Conservation (phyloP, 2,329 filamentous ascomycete species). For the Colletotrichum lini region DNA sequence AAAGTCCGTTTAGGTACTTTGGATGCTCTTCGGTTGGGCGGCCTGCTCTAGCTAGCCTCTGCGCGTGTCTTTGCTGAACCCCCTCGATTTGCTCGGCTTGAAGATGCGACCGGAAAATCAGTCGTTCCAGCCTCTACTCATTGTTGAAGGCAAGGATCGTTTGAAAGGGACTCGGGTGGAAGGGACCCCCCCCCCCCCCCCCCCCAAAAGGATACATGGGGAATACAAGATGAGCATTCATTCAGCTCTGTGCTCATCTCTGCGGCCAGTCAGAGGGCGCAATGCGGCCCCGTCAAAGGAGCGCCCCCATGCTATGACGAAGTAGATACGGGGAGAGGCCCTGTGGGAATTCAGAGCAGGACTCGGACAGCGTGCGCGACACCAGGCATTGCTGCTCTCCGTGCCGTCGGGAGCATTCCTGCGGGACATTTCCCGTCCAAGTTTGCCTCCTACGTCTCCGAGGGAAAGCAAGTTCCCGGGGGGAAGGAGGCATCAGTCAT, state of each 20-base stretch:
- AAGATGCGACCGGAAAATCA: not conserved
- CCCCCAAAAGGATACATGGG: not conserved
- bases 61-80: not conserved
- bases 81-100: too few relatives aligned
- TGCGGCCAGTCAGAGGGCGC: constrained; percentile 19
- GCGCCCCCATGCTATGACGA: constrained; percentile 38
- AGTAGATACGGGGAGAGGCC: not conserved
- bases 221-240: not conserved
- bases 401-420: too few relatives aligned
- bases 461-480: too few relatives aligned
- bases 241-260: constrained; percentile 21
- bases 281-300: constrained; percentile 25
- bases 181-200: too few relatives aligned
- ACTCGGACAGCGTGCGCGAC: not conserved
- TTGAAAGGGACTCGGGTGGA: too few relatives aligned
- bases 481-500: too few relatives aligned
- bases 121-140: not conserved
- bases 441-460: too few relatives aligned
- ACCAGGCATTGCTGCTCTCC: too few relatives aligned
- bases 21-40: not conserved
- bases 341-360: constrained; percentile 1
- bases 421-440: too few relatives aligned
- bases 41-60: not conserved
- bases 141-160: not conserved
- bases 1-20: not conserved